Percentiles rank a stretch among this genome's conserved stretches.
Evolutionary conservation across 805 yeast species (phyloP).

Genomic region (Suhomyces emberorum): DNA sequence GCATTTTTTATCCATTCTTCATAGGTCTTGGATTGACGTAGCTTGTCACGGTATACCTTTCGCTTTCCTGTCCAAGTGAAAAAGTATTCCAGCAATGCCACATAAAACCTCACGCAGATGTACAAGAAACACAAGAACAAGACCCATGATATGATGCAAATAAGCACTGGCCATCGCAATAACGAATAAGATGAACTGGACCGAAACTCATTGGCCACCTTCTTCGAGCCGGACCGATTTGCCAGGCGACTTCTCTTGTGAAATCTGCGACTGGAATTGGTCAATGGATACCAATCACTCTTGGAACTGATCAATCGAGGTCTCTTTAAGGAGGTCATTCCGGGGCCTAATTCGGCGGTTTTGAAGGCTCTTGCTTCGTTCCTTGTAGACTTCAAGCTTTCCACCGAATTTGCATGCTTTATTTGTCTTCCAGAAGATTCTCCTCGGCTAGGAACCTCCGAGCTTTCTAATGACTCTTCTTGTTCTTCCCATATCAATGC

Average conservation of each 20-base stretch:
- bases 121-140: conserved; percentile 47
- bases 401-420: neutral
- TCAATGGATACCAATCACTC: conserved; percentile 28
- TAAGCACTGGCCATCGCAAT: conserved; percentile 64
- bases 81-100: conserved; percentile 57
- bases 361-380: conserved; percentile 1
- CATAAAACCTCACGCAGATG: conserved; percentile 52
- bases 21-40: conserved; percentile 50
- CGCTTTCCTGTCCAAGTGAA: conserved; percentile 63
- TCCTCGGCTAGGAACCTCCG: neutral
- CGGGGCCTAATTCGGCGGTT: neutral
- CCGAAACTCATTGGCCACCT: conserved; percentile 32
- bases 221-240: neutral
- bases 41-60: conserved; percentile 43
- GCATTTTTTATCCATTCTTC: conserved; percentile 65
- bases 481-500: conserved; percentile 38
- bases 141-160: conserved; percentile 54
- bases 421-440: neutral
- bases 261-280: conserved; percentile 4
- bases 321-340: conserved; percentile 4
- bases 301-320: conserved; percentile 20
- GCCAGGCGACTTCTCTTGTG: neutral
- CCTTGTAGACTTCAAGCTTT: neutral
- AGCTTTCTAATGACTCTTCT: conserved; percentile 14
- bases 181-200: conserved; percentile 34